phyloP scores from a whole-genome alignment of 352 stramenopile genomes.

The Pythium periplocum region DNA sequence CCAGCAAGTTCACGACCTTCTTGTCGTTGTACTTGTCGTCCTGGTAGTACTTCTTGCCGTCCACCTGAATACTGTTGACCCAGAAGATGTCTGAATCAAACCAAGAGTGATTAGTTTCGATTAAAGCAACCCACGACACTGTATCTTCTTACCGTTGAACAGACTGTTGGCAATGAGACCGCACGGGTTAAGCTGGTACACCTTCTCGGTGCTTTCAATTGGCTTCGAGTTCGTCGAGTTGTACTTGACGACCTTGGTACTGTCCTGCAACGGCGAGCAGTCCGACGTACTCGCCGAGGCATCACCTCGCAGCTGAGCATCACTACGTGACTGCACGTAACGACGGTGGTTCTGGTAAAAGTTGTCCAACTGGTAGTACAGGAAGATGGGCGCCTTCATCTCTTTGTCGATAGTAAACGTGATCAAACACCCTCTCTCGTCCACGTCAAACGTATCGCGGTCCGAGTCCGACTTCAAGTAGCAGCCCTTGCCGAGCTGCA shows the following conservation, averaged over 20 bases:
- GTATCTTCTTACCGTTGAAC: conserved; percentile 91
- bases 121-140: neutral
- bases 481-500: conserved; percentile 51
- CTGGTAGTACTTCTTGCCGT: conserved; percentile 46
- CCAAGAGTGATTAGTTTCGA: neutral
- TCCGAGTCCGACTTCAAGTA: conserved; percentile 52
- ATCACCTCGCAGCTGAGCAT: conserved; percentile 85
- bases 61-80: conserved; percentile 62
- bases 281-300: conserved; percentile 49
- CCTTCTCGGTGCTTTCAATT: conserved; percentile 18
- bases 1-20: conserved; percentile 81
- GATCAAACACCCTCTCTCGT: conserved; percentile 63
- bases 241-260: conserved; percentile 51
- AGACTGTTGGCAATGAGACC: conserved; percentile 98
- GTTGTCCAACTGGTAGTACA: conserved; percentile 99
- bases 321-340: conserved; percentile 90
- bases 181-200: conserved; percentile 93
- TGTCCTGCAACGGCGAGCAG: conserved; percentile 78
- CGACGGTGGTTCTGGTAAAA: conserved; percentile 99
- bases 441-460: conserved; percentile 61
- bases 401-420: conserved; percentile 87
- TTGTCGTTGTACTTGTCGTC: conserved; percentile 44
- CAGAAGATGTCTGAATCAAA: conserved; percentile 69
- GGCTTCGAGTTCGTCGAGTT: conserved; percentile 52
- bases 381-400: conserved; percentile 94